Evolutionary conservation across 2,329 filamentous ascomycete species (phyloP), one percentile per base, ranked within the genome.

Genomic region (Byssochlamys sp.): DNA sequence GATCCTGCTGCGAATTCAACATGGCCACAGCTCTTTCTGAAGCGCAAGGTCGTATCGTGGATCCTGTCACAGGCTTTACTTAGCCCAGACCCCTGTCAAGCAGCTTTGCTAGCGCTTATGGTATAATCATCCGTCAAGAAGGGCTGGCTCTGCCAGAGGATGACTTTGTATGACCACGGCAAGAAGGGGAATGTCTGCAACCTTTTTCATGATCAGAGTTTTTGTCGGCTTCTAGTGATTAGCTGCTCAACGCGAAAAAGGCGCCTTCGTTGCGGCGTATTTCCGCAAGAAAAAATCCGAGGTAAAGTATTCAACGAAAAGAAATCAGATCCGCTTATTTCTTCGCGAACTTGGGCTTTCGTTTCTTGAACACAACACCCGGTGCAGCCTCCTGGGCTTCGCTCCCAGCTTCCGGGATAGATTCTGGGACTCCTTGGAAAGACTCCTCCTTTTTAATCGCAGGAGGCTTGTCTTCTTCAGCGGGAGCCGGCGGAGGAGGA

Each of bases 361-460:
- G 76, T 61, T 78, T 79, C 62, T 78, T 79, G 69, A 79, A 79
- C 25, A 78, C 63, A 48, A 77, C 69, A 2, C 70, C 71, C 3
- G 68, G 57, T 4, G 59, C 60, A 24, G 59, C 56, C 31, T 69
- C 68, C 54, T 69, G 64, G 3, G 48, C 54, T 29, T 63, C 63
- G 0, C 60, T 59, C 58, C 62, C 61, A 11, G 58, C 55, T 5
- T 24, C 45, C 1, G 57, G 50, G 7, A 55, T 53, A 25, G 52
- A 53, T 26, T 64, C 39, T n/a, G 54, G 48, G 25, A 39, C 48
- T 29, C 33, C 59, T 48, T 57, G 55, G 28, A 52, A 53, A 4
- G 60, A 35, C 19, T 69, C 69, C 60, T 74, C 70, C 28, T 65
- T 65, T 57, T 71, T 71, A 27, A 66, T 53, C 14, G 52, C 49